Conservation (phyloP, 768 basidiomycete genomes). For the Termitomyces sp. region DNA sequence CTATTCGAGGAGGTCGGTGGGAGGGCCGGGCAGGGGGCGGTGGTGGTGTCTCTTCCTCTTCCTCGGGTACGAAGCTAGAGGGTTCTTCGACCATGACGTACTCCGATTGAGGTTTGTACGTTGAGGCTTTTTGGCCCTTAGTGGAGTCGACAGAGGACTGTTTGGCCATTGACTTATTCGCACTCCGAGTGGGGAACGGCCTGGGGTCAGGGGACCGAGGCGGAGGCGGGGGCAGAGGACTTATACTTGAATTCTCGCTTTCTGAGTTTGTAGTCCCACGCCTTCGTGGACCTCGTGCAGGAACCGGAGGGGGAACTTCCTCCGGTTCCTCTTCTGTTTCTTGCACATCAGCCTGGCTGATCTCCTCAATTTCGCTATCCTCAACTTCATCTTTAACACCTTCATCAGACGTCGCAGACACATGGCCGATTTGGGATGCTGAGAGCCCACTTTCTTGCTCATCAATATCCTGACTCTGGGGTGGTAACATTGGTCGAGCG, state of each 20-base stretch:
- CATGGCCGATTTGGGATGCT: constrained; percentile 23
- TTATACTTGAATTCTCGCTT: constrained; percentile 17
- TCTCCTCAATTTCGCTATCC: constrained; percentile 70
- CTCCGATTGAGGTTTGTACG: constrained; percentile 33
- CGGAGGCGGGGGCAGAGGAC: constrained; percentile 25
- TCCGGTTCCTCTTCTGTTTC: constrained; percentile 31
- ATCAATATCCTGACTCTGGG: constrained; percentile 20
- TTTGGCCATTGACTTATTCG: constrained; percentile 32
- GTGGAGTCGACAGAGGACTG: constrained; percentile 30
- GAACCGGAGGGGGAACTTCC: constrained; percentile 50
- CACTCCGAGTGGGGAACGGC: constrained; percentile 30
- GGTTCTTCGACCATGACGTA: constrained; percentile 64
- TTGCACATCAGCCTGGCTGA: constrained; percentile 46
- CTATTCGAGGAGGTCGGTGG: constrained; percentile 29
- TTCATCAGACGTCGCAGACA: constrained; percentile 42
- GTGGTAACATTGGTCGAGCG: constrained; percentile 21
- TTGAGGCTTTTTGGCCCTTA: constrained; percentile 17
- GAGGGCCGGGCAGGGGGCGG: constrained; percentile 41
- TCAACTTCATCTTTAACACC: constrained; percentile 62
- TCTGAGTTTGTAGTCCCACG: constrained; percentile 15
- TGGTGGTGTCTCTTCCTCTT: constrained; percentile 30
- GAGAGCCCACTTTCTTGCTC: constrained; percentile 36
- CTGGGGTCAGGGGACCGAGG: constrained; percentile 46
- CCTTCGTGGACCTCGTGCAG: constrained; percentile 32
- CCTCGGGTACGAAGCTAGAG: constrained; percentile 25